Conservation (phyloP, 495 filamentous ascomycete species). For the Parathielavia appendiculata region DNA sequence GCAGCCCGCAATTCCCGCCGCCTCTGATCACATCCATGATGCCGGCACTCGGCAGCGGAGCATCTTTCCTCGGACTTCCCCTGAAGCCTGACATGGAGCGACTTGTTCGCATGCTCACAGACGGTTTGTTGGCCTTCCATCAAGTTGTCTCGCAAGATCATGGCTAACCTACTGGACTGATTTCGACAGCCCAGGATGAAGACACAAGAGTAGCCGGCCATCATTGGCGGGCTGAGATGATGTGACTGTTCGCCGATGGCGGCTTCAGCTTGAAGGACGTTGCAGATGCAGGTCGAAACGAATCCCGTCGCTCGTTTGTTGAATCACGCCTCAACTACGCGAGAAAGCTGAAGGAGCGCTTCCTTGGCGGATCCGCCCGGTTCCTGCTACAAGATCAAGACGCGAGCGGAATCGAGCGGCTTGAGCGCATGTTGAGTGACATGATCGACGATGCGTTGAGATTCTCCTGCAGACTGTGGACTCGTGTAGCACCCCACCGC, state of each 20-base stretch:
- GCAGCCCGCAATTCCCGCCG: constrained; percentile 8
- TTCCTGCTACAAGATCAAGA: constrained; percentile 24
- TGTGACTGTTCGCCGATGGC: constrained; percentile 14
- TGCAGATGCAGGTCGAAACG: not conserved
- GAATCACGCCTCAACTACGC: constrained; percentile 19
- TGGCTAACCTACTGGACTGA: not conserved
- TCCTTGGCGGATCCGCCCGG: constrained; percentile 16
- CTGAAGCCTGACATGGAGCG: constrained; percentile 17
- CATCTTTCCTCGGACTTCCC: constrained; percentile 7
- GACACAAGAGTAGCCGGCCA: not conserved
- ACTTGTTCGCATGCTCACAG: constrained; percentile 12
- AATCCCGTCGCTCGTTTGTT: constrained; percentile 13
- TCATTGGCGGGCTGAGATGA: constrained; percentile 17
- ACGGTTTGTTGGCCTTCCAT: constrained; percentile 2
- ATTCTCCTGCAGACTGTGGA: constrained; percentile 18
- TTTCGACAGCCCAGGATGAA: constrained; percentile 14
- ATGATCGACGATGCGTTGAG: constrained; percentile 20
- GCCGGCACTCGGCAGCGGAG: not conserved
- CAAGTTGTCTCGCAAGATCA: not conserved
- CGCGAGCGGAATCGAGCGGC: constrained; percentile 15
- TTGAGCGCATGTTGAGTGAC: constrained; percentile 14
- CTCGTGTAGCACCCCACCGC: not conserved
- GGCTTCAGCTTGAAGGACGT: constrained; percentile 13
- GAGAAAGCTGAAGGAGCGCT: constrained; percentile 16
- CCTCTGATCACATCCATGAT: constrained; percentile 12